Base-by-base conservation (phyloP, 805 yeast genomes). In the Wickerhamomyces ciferrii region DNA sequence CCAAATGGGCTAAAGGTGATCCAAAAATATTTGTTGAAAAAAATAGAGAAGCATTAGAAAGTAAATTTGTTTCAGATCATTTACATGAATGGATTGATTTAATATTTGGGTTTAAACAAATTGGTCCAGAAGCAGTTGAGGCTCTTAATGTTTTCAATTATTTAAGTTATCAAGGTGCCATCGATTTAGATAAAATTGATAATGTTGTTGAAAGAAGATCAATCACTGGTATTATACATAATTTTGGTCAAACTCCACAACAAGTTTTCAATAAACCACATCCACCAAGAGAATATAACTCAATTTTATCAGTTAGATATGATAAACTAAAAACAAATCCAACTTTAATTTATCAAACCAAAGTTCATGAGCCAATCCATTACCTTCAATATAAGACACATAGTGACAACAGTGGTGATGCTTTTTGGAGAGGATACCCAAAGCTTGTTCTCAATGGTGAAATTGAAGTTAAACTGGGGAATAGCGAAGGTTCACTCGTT, bases 191-290 rank as follows among this genome's bases (percentile, higher is more conserved):
- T 50, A 73, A 72, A 20, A 83, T 89, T 47, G 72, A 78, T 49
- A 91, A 88, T 58, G 88, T 81, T 34, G 72, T 76, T 50, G 96
- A 89, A 62, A 74, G 83, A 52, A 71, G 81, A 35, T 92, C 96
- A 1, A 74, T 85, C 3, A 84, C 88, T 20, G 91, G 96, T 2
- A 85, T 86, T 54, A 89, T 89, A 43, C 94, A 90, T 60, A 89
- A 89, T 63, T 89, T 89, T 71, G 97, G 97, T 0, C 97, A 89
- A 60, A 89, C 96, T 0, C 97, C 97, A 1, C 59, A 76, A 42
- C 87, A 84, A 54, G 67, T 90, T 11, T 87, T 90, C 54, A 69
- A 67, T 17, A 75, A 74, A 43, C 84, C 90, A 0, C 96, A 89
- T 62, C 83, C 85, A 1, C 51, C 58, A 23, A 70, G 74, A 45